Evolutionary conservation across 2,329 filamentous ascomycete genomes (phyloP).

Genomic region (Paecilomyces dactylethromorphus): DNA sequence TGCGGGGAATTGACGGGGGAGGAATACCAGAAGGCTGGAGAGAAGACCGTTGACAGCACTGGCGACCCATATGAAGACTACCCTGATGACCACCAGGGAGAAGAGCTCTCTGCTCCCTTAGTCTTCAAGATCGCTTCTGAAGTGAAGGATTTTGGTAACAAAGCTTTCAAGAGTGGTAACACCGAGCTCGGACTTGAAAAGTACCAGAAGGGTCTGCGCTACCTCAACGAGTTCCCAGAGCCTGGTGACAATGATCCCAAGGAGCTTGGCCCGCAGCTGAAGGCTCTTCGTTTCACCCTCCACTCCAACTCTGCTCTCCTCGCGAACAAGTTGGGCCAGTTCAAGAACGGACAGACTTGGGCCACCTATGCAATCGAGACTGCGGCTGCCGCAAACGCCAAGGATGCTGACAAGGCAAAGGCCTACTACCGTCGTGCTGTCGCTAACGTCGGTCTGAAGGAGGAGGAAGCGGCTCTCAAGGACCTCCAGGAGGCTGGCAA

Average conservation of each 20-base stretch:
- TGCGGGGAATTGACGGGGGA: conserved; percentile 78
- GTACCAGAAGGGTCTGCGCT: conserved; percentile 89
- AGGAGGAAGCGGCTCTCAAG: conserved; percentile 72
- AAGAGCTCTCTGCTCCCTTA: conserved; percentile 59
- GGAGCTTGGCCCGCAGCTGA: conserved; percentile 60
- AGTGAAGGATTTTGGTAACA: conserved; percentile 88
- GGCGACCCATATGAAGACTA: conserved; percentile 95
- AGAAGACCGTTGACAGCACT: conserved; percentile 67
- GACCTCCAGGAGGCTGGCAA: conserved; percentile 70
- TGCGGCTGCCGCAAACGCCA: conserved; percentile 54
- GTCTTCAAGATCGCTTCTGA: conserved; percentile 73
- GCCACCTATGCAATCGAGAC: conserved; percentile 66
- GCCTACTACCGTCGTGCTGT: conserved; percentile 76
- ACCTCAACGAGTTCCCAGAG: conserved; percentile 78
- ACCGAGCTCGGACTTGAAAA: conserved; percentile 69
- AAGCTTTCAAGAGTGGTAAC: conserved; percentile 78
- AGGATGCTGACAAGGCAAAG: conserved; percentile 76
- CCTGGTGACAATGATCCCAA: conserved; percentile 61
- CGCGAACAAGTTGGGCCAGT: conserved; percentile 71
- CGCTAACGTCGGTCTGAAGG: conserved; percentile 69
- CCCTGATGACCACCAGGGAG: conserved; percentile 68
- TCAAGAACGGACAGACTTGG: conserved; percentile 61
- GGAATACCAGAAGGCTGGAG: conserved; percentile 59
- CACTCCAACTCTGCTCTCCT: conserved; percentile 86
- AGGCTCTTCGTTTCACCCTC: conserved; percentile 71